phyloP scores from a whole-genome alignment of 148 eudicot species.

The Amaranthus cruentus region DNA sequence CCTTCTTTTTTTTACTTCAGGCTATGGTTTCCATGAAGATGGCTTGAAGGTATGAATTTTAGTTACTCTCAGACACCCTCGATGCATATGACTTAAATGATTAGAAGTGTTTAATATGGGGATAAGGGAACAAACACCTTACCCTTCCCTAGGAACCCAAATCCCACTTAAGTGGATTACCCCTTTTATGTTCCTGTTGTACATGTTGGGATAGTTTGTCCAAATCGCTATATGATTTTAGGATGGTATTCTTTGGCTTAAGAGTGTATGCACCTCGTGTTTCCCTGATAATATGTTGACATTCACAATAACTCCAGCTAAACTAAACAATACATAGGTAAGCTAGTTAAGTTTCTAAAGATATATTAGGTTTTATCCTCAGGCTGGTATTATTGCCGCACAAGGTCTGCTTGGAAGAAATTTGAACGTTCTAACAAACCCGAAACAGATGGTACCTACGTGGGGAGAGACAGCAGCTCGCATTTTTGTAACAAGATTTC shows the following conservation, averaged over 20 bases:
- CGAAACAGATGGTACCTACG: constrained; percentile 83
- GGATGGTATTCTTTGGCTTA: too few species aligned
- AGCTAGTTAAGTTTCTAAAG: constrained; percentile 1
- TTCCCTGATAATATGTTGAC: too few species aligned
- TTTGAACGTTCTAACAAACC: constrained; percentile 45
- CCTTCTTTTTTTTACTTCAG: constrained; percentile 35
- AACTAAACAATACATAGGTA: too few species aligned
- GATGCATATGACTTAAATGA: too few species aligned
- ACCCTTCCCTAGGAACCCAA: neutral
- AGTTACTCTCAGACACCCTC: neutral
- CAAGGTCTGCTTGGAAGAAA: constrained; percentile 47
- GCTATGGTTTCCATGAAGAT: constrained; percentile 95
- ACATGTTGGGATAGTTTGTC: neutral
- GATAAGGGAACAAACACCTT: too few species aligned
- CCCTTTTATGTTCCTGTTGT: neutral
- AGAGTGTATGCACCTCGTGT: too few species aligned
- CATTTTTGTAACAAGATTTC: constrained; percentile 61
- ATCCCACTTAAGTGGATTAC: neutral
- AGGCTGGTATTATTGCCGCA: constrained; percentile 84
- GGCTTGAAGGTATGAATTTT: constrained; percentile 68
- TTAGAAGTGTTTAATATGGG: too few species aligned
- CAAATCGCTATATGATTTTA: too few species aligned
- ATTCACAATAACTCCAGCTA: too few species aligned
- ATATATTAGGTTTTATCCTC: constrained; percentile 6
- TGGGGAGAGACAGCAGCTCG: constrained; percentile 70